A percentile compares a stretch with the other conserved stretches of the same genome.
Conservation (phyloP, 1,284 basidiomycete species). For the Malassezia dermatis region DNA sequence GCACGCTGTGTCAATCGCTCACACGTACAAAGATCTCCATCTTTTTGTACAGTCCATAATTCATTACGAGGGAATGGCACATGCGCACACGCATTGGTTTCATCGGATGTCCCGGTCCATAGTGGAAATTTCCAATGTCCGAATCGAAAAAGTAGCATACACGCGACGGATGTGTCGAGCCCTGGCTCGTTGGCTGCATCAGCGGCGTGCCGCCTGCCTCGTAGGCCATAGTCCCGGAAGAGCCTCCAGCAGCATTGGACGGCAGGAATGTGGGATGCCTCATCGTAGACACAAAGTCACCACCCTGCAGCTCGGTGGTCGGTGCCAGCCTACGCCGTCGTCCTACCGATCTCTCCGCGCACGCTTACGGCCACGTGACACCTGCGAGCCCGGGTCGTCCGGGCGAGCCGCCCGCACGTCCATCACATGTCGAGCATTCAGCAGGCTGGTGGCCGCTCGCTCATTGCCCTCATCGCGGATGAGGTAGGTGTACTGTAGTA, state of each 20-base stretch:
- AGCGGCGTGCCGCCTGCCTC: conserved; percentile 14
- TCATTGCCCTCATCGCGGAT: conserved; percentile 20
- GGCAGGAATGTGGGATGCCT: conserved; percentile 15
- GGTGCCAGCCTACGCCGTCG: neutral
- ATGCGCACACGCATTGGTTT: conserved; percentile 68
- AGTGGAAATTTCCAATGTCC: conserved; percentile 95
- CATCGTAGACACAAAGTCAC: neutral
- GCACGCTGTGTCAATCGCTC: conserved; percentile 55
- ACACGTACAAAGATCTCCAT: conserved; percentile 50
- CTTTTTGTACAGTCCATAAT: conserved; percentile 64
- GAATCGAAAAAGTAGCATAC: conserved; percentile 60
- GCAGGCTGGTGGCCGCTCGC: conserved; percentile 16
- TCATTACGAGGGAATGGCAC: conserved; percentile 99
- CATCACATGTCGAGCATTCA: conserved; percentile 14
- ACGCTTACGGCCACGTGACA: conserved; percentile 8
- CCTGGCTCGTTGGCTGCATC: conserved; percentile 26
- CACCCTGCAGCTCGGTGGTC: neutral
- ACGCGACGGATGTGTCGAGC: conserved; percentile 25
- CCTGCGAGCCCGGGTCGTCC: conserved; percentile 2
- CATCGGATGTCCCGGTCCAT: conserved; percentile 74
- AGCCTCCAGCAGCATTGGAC: conserved; percentile 13
- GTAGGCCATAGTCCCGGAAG: neutral
- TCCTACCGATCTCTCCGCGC: neutral
- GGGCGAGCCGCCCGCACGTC: neutral
- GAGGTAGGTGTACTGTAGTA: conserved; percentile 10